Conservation (phyloP, 2,329 filamentous ascomycete species). For the Aspergillus ustus region DNA sequence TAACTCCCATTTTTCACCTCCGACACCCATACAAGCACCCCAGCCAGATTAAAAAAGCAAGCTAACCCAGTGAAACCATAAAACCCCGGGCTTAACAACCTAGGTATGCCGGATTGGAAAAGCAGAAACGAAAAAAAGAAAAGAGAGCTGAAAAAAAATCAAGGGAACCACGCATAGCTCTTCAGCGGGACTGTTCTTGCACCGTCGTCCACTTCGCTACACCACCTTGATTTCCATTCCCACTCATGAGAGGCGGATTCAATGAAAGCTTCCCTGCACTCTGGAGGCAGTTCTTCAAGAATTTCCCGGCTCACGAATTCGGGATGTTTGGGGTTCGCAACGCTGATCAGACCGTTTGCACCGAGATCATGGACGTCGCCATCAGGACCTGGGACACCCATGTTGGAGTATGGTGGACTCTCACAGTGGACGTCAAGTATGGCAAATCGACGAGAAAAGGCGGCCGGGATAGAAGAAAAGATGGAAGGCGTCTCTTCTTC, state of each 20-base stretch:
- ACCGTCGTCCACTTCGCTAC: conserved; percentile 65
- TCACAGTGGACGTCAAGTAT: conserved; percentile 66
- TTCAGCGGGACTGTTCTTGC: conserved; percentile 37
- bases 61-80: background rate
- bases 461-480: conserved; percentile 60
- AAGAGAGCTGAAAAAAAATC: conserved; percentile 20
- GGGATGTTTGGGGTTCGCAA: conserved; percentile 39
- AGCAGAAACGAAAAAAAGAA: conserved; percentile 2
- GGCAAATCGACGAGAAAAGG: conserved; percentile 65
- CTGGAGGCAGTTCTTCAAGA: conserved; percentile 48
- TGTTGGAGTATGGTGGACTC: conserved; percentile 60
- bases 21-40: background rate
- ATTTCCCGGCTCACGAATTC: conserved; percentile 47
- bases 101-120: background rate
- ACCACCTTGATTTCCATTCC: conserved; percentile 77
- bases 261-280: conserved; percentile 73
- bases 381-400: conserved; percentile 61
- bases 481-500: conserved; percentile 42
- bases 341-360: conserved; percentile 47
- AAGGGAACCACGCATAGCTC: conserved; percentile 48
- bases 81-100: background rate
- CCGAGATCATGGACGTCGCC: conserved; percentile 46
- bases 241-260: conserved; percentile 67
- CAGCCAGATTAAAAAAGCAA: background rate
- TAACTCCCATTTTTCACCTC: conserved; percentile 18